A percentile compares a stretch with the other conserved stretches of the same genome.
Conservation (phyloP, 768 basidiomycete species). For the Hortiboletus flavorubellus region DNA sequence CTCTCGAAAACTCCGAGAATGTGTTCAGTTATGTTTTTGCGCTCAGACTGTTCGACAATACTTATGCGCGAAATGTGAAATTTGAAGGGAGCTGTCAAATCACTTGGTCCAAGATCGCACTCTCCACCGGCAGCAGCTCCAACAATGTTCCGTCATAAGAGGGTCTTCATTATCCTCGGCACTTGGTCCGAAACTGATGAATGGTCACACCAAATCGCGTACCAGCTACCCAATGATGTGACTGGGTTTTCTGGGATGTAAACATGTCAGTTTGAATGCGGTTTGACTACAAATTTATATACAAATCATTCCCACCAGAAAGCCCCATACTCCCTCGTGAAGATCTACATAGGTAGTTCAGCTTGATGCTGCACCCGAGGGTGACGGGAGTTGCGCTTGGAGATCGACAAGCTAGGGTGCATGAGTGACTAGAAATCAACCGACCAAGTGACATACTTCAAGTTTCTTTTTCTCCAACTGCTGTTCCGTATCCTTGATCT, state of each 20-base stretch:
- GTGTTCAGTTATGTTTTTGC: not conserved
- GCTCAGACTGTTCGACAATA: not conserved
- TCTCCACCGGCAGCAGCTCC: not conserved
- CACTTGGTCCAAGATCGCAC: not conserved
- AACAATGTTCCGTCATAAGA: not conserved
- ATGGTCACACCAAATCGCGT: not conserved
- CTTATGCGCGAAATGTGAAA: not conserved
- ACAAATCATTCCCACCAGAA: not conserved
- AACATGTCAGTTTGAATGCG: not conserved
- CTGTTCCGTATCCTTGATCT: slow-evolving; percentile 73
- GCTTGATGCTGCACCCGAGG: slow-evolving; percentile 22
- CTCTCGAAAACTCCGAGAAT: not conserved
- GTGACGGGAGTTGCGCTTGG: slow-evolving; percentile 52
- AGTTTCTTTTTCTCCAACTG: slow-evolving; percentile 79
- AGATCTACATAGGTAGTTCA: not conserved
- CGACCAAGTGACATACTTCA: slow-evolving; percentile 50
- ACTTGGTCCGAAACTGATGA: not conserved
- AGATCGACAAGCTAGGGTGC: slow-evolving; percentile 57
- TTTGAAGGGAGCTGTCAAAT: not conserved
- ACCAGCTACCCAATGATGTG: not conserved
- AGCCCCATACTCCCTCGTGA: not conserved
- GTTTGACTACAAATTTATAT: not conserved
- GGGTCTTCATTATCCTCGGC: not conserved
- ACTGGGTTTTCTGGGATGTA: not conserved
- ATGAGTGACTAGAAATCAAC: slow-evolving; percentile 11